A percentile compares a stretch with the other conserved stretches of the same genome.
Evolutionary conservation across 169 alveolate genomes (phyloP).

Genomic region (Plasmodium sp.): DNA sequence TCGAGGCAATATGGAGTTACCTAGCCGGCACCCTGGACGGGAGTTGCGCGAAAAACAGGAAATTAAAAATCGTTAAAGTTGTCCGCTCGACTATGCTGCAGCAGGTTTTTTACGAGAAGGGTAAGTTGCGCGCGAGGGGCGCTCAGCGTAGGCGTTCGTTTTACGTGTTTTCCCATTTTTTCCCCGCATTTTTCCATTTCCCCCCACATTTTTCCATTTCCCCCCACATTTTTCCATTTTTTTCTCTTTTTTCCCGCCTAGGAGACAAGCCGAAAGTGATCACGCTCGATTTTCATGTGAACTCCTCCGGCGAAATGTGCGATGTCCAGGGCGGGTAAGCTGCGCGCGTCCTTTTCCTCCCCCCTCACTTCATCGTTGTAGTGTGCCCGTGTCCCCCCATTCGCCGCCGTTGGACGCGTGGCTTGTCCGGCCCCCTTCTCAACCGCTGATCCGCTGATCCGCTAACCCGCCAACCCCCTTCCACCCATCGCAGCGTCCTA

Average conservation of each 20-base stretch:
- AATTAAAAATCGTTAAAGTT: no score
- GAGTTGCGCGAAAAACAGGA: neutral
- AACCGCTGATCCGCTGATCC: neutral
- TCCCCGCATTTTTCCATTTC: no score
- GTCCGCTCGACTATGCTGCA: neutral
- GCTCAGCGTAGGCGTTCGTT: neutral
- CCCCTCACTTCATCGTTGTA: neutral
- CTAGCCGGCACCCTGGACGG: neutral
- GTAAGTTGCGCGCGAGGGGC: neutral
- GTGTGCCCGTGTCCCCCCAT: neutral
- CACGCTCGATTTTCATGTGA: neutral
- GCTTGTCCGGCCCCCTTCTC: neutral
- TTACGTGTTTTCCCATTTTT: no score
- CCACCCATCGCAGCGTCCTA: slow-evolving; percentile 11
- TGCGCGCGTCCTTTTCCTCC: neutral
- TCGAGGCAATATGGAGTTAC: neutral
- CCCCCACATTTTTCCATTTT: neutral
- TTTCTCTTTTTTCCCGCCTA: neutral
- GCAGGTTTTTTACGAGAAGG: neutral
- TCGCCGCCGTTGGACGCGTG: no score
- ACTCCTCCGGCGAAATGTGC: neutral
- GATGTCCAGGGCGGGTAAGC: neutral
- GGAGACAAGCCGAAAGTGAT: neutral
- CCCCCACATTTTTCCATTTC: neutral
- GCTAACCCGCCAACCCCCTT: neutral